phyloP scores from a whole-genome alignment of 140 eudicot species.

The Cichorium intybus region DNA sequence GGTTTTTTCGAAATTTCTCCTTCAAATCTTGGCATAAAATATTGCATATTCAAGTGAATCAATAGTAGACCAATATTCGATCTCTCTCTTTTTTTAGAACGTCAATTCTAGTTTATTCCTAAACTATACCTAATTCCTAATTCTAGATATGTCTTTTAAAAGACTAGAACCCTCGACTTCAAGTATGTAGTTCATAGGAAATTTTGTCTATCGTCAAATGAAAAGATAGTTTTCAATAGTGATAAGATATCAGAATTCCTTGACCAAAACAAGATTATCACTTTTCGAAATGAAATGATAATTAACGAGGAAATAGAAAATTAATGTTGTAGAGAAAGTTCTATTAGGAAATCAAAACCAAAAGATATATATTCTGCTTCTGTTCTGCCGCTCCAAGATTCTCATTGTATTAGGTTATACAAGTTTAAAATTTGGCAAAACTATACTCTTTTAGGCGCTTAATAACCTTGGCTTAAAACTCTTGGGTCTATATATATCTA shows the following conservation, averaged over 20 bases:
- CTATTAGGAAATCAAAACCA: neutral
- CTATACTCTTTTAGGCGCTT: neutral
- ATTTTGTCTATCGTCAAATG: neutral
- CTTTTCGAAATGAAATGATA: neutral
- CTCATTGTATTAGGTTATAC: neutral
- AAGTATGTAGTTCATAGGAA: neutral
- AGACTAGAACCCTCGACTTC: no score
- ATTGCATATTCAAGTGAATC: no score
- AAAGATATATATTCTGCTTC: no score
- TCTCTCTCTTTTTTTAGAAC: no score
- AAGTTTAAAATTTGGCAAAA: neutral
- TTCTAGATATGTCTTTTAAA: no score
- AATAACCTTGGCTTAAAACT: neutral
- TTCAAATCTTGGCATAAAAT: no score
- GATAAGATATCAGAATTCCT: neutral
- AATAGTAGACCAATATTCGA: no score
- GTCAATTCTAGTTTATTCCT: no score
- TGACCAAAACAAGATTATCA: neutral
- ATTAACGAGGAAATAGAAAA: neutral
- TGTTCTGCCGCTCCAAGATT: slow-evolving; percentile 1
- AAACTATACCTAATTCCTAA: no score
- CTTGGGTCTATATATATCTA: neutral
- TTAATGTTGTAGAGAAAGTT: neutral
- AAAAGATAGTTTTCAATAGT: neutral
- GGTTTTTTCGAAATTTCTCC: no score